These are phyloP conservation scores for Globisporangium splendens DNA, from an alignment of 352 stramenopile genomes.

Conservation along the genomic window DNA sequence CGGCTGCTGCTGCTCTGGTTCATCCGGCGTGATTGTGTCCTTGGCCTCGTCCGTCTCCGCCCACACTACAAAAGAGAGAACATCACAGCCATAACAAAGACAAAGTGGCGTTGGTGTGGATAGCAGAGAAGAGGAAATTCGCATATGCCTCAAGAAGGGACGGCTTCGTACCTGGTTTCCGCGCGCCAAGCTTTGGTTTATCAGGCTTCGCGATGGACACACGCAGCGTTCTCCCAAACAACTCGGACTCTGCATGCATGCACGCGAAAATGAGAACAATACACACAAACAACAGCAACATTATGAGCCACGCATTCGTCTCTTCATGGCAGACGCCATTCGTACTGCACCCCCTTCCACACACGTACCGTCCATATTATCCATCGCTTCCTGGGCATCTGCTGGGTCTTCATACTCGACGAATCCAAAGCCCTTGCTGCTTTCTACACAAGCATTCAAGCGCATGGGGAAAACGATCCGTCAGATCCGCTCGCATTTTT, in stretches of 20 bases:
- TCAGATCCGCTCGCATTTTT: background rate
- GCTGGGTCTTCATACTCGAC: constrained; percentile 91
- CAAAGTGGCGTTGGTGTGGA: no score
- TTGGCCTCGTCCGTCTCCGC: constrained; percentile 40
- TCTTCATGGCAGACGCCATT: background rate
- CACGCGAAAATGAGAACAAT: no score
- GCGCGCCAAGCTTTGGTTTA: constrained; percentile 63
- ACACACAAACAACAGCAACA: constrained; percentile 10
- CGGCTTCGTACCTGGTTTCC: constrained; percentile 61
- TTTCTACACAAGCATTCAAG: constrained; percentile 28
- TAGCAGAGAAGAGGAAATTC: background rate
- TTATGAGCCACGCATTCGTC: background rate
- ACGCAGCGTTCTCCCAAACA: constrained; percentile 89
- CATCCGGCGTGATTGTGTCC: constrained; percentile 13
- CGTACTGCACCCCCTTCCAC: background rate
- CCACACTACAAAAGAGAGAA: constrained; percentile 42
- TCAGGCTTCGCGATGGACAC: constrained; percentile 91
- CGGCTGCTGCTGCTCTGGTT: constrained; percentile 2
- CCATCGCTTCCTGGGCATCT: constrained; percentile 89
- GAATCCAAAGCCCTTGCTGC: constrained; percentile 92
- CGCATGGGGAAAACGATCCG: no score
- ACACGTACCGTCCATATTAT: constrained; percentile 92
- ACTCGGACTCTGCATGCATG: constrained; percentile 76
- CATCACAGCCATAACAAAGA: background rate
- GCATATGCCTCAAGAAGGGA: background rate